These are phyloP conservation scores for Lecanoromycetidae sp. DNA, from an alignment of 2,329 filamentous ascomycete genomes.

Conservation along the genomic window DNA sequence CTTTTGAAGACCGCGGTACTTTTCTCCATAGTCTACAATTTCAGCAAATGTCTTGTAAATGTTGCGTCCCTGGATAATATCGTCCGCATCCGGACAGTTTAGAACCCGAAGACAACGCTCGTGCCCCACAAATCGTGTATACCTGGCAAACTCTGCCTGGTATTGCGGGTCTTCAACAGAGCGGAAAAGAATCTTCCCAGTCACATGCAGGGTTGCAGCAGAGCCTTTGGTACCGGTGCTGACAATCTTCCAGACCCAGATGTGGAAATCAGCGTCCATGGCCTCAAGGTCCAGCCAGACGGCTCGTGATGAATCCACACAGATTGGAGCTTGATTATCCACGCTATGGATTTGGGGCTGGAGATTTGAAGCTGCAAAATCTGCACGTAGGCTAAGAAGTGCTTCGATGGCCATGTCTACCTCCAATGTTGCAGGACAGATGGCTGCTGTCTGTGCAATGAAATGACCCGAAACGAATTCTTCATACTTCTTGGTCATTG, in stretches of 20 bases:
- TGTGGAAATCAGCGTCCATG: slow-evolving; percentile 9
- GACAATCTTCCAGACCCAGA: slow-evolving; percentile 25
- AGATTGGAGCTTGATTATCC: slow-evolving; percentile 26
- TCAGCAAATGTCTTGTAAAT: slow-evolving; percentile 8
- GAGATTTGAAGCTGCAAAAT: slow-evolving; percentile 15
- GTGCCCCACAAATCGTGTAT: slow-evolving; percentile 27
- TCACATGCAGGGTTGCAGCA: slow-evolving; percentile 20
- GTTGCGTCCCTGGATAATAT: slow-evolving; percentile 22
- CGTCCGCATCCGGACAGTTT: slow-evolving; percentile 22
- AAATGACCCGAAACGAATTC: slow-evolving; percentile 29
- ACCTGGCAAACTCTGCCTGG: slow-evolving; percentile 22
- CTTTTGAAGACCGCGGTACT: slow-evolving; percentile 7
- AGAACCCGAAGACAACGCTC: slow-evolving; percentile 24
- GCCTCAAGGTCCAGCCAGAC: slow-evolving; percentile 24
- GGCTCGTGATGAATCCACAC: slow-evolving; percentile 22
- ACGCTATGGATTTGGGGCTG: slow-evolving; percentile 25
- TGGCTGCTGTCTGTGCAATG: slow-evolving; percentile 29
- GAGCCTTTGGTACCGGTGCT: slow-evolving; percentile 10
- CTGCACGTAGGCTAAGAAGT: slow-evolving; percentile 24
- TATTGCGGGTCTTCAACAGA: slow-evolving; percentile 16
- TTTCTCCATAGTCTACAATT: slow-evolving; percentile 7
- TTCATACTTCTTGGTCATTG: slow-evolving; percentile 26
- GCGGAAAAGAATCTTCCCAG: slow-evolving; percentile 21
- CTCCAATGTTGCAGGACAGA: slow-evolving; percentile 31
- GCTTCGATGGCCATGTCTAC: slow-evolving; percentile 27